phyloP scores from a whole-genome alignment of 257 asterid species.

The Fraxinus americana region DNA sequence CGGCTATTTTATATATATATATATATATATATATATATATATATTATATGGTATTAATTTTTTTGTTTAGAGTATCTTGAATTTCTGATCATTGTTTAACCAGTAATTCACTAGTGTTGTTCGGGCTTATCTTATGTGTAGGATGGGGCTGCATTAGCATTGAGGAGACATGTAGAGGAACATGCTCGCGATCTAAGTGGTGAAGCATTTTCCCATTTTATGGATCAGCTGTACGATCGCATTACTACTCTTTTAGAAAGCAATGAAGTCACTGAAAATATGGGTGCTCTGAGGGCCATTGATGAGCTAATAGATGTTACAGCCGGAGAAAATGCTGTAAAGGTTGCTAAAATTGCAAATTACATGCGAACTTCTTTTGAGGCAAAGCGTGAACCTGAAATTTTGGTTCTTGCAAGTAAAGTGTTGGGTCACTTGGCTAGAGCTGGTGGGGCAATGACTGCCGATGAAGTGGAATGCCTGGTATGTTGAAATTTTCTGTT shows the following conservation, averaged over 20 bases:
- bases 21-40: too few species aligned
- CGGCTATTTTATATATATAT: too few species aligned
- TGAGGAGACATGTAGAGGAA: slow-evolving; percentile 83
- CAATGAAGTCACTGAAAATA: slow-evolving; percentile 80
- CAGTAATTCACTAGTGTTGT: slow-evolving; percentile 1
- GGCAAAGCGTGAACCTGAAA: slow-evolving; percentile 88
- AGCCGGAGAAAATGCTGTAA: slow-evolving; percentile 86
- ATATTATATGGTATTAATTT: too few species aligned
- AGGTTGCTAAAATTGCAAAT: slow-evolving; percentile 77
- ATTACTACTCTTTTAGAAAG: slow-evolving; percentile 79
- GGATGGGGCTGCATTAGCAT: slow-evolving; percentile 86
- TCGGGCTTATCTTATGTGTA: slow-evolving; percentile 29
- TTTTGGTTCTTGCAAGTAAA: slow-evolving; percentile 81
- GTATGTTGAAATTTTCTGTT: slow-evolving; percentile 41
- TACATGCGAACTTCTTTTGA: slow-evolving; percentile 89
- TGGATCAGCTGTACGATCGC: slow-evolving; percentile 88
- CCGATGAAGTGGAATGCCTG: slow-evolving; percentile 97
- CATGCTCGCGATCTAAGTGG: slow-evolving; percentile 85
- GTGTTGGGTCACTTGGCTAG: slow-evolving; percentile 97
- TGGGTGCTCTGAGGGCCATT: slow-evolving; percentile 96
- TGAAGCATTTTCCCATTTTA: slow-evolving; percentile 84
- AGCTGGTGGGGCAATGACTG: slow-evolving; percentile 99
- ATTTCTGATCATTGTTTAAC: background rate
- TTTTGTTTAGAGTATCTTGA: background rate
- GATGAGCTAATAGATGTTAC: slow-evolving; percentile 93